Percentiles rank a stretch among this genome's conserved stretches.
phyloP scores from a whole-genome alignment of 176 grass and related monocot genomes.

The barley (Hordeum vulgare) region DNA sequence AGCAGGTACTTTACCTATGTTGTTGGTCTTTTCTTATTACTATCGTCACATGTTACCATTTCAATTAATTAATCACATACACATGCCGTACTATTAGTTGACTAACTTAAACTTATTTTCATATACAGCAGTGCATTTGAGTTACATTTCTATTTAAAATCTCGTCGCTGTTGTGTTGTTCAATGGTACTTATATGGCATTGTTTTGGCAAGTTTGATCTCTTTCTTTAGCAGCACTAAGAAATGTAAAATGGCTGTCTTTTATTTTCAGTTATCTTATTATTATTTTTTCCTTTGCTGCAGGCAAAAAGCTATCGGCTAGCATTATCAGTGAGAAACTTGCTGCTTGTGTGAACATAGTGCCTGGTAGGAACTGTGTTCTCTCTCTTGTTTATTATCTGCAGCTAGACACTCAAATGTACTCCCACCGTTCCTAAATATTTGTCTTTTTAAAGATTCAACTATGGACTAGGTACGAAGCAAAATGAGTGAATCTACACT shows the following conservation, averaged over 20 bases:
- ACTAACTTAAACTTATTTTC: background rate
- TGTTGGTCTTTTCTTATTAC: background rate
- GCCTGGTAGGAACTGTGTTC: constrained; percentile 36
- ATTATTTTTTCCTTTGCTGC: constrained; percentile 35
- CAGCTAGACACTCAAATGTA: background rate
- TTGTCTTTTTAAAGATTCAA: no score
- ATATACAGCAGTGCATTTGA: background rate
- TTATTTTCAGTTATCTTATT: background rate
- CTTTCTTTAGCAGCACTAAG: background rate
- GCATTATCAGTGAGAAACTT: constrained; percentile 83
- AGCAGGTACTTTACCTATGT: constrained; percentile 44
- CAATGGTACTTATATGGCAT: background rate
- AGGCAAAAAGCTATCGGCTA: constrained; percentile 57
- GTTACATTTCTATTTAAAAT: background rate
- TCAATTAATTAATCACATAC: background rate
- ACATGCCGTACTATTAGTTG: background rate
- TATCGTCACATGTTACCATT: background rate
- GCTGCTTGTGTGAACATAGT: constrained; percentile 88
- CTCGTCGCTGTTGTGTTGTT: background rate
- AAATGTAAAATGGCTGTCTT: background rate
- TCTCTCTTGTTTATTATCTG: background rate
- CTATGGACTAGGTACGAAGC: no score
- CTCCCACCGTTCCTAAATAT: no score
- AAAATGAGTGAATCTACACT: no score
- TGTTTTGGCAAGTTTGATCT: background rate